Conservation (phyloP, 2,329 filamentous ascomycete genomes). For the Ophiocordyceps camponoti-rufipedis region DNA sequence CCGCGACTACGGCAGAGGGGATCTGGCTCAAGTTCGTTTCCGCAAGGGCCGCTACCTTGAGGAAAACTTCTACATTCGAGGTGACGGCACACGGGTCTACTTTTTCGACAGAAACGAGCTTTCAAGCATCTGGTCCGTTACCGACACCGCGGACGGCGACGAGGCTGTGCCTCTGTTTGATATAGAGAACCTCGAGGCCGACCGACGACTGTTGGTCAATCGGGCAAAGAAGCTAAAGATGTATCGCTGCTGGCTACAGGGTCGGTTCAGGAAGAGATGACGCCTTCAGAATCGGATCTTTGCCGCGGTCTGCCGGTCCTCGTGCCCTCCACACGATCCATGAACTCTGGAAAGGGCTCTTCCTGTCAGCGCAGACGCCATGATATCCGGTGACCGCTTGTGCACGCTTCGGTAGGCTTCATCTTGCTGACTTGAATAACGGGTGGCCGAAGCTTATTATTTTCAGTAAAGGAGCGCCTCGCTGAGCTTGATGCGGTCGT, state of each 20-base stretch:
- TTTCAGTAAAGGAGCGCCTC: constrained; percentile 23
- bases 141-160: constrained; percentile 8
- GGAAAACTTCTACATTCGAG: constrained; percentile 93
- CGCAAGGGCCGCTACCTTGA: constrained; percentile 88
- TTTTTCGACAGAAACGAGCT: constrained; percentile 88
- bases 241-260: constrained; percentile 95
- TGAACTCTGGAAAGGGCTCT: too few relatives aligned
- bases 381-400: neutral
- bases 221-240: constrained; percentile 83
- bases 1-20: constrained; percentile 88
- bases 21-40: constrained; percentile 91
- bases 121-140: constrained; percentile 54
- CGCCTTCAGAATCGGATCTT: constrained; percentile 7
- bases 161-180: constrained; percentile 33
- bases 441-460: neutral
- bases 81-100: constrained; percentile 90
- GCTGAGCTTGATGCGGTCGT: constrained; percentile 21
- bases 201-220: constrained; percentile 83
- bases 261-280: constrained; percentile 55
- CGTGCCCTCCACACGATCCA: neutral
- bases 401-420: neutral
- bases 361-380: neutral
- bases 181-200: constrained; percentile 61
- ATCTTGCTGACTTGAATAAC: neutral
- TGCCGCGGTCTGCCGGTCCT: neutral